A percentile compares a stretch with the other conserved stretches of the same genome.
phyloP scores from a whole-genome alignment of 306 rosid genomes.

The Abrus precatorius region DNA sequence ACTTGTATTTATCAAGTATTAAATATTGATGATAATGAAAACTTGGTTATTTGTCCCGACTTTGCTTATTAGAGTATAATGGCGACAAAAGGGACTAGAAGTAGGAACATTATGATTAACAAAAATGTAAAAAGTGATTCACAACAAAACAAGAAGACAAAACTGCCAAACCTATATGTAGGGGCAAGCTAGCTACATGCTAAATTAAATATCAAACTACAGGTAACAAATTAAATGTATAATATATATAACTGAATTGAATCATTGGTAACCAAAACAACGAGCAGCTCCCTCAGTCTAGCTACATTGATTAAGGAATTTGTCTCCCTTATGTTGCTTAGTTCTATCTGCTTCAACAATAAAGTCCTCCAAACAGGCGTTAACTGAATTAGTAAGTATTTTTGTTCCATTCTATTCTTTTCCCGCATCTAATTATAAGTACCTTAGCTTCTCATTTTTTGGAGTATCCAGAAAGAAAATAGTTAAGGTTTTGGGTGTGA shows the following conservation, averaged over 20 bases:
- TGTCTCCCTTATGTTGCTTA: slow-evolving; percentile 32
- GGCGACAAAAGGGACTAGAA: slow-evolving; percentile 52
- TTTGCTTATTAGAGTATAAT: not conserved
- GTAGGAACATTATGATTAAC: slow-evolving; percentile 53
- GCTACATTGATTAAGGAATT: not conserved
- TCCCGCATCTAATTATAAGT: not conserved
- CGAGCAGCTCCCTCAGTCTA: not conserved
- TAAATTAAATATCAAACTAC: slow-evolving; percentile 28
- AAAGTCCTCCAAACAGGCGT: not conserved
- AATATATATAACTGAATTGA: not conserved
- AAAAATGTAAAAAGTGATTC: slow-evolving; percentile 29
- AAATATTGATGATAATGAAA: slow-evolving; percentile 28
- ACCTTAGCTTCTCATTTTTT: not conserved
- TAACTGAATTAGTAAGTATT: not conserved
- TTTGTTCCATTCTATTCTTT: not conserved
- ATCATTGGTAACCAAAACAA: slow-evolving; percentile 32
- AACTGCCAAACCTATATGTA: slow-evolving; percentile 40
- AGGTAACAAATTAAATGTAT: not conserved
- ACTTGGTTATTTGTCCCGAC: slow-evolving; percentile 44
- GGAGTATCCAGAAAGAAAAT: not conserved
- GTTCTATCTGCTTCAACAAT: slow-evolving; percentile 9
- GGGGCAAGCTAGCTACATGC: slow-evolving; percentile 36
- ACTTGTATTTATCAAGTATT: slow-evolving; percentile 16
- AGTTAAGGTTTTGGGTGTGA: slow-evolving; percentile 52
- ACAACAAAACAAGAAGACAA: slow-evolving; percentile 49